Percentiles rank a stretch among this genome's conserved stretches.
Conservation (phyloP, 257 asterid genomes). For the Penstemon barbatus region DNA sequence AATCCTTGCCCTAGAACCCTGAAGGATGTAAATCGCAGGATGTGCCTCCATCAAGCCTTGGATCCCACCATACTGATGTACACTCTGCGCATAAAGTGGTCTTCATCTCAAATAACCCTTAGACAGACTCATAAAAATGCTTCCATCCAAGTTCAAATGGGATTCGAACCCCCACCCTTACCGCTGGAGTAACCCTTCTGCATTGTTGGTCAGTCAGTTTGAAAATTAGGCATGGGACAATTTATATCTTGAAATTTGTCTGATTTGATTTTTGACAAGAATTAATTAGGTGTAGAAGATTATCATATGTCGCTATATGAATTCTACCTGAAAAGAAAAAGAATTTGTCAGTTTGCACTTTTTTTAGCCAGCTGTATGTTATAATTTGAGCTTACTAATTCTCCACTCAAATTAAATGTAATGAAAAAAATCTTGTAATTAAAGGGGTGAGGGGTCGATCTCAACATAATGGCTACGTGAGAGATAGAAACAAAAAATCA, state of each 20-base stretch:
- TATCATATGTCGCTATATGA: too few relatives aligned
- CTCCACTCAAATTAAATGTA: conserved; percentile 22
- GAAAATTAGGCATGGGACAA: background rate
- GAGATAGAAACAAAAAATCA: conserved; percentile 20
- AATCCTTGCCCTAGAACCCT: too few relatives aligned
- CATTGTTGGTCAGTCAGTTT: background rate
- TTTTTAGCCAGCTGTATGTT: conserved; percentile 17
- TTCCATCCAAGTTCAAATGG: too few relatives aligned
- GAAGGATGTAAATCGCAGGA: too few relatives aligned
- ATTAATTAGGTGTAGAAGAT: background rate
- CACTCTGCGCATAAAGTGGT: too few relatives aligned
- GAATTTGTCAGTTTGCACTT: conserved; percentile 20
- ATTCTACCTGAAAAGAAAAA: conserved; percentile 20
- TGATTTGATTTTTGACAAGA: background rate
- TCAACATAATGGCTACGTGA: background rate
- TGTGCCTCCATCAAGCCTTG: too few relatives aligned
- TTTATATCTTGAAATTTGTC: background rate
- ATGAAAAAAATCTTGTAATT: background rate
- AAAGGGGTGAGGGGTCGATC: background rate
- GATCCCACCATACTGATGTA: too few relatives aligned
- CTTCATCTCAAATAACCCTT: too few relatives aligned
- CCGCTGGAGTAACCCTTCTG: background rate
- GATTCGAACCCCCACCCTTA: too few relatives aligned
- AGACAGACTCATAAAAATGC: too few relatives aligned
- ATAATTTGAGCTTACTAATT: conserved; percentile 5